Evolutionary conservation across 2,329 filamentous ascomycete genomes (phyloP), one percentile per base, ranked within the genome.

Genomic region (Sarocladiaceae sp.): DNA sequence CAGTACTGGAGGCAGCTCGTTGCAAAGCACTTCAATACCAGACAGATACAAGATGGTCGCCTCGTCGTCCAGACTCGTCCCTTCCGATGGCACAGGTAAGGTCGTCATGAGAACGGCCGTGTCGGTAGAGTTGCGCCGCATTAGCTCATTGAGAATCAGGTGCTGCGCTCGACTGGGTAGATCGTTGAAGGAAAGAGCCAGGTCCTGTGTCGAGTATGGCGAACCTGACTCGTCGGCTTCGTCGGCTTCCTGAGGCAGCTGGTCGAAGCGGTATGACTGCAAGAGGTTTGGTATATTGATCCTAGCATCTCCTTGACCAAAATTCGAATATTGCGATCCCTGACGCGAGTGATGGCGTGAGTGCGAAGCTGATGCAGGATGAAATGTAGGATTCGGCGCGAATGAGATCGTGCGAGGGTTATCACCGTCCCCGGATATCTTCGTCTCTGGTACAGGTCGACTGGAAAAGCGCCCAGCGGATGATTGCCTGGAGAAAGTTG

Each of bases 51-150:
- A 76, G 46, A 87, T 67, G 53, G 85, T 87, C 15, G 84, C 80
- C 32, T 70, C 68, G 59, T 88, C 84, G 49, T 82, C 85, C 47
- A 74, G 67, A 55, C 80, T 81, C 0, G 87, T 94, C 0, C 86
- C 87, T 50, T 90, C 84, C 7, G 82, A 70, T 0, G 88, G 88
- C 43, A 88, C 87, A 1, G 88, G 89, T 31, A 95, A 66, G 19
- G 89, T 95, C 1, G 85, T 94, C 53, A 95, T 83, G 13, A 93
- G 64, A 0, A 94, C 87, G 0, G 86, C 86, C 1, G 88, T 88
- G 16, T 85, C 73, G 31, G 62, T 61, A 51, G 83, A 87, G 49
- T 88, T 69, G 47, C 74, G 72, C 3, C 74, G 71, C 68, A 95
- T 89, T 51, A 94, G 67, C 60, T 95, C 88, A 59, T 95, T 95